phyloP scores from a whole-genome alignment of 352 stramenopile species.

The Globisporangium paroecandrum region DNA sequence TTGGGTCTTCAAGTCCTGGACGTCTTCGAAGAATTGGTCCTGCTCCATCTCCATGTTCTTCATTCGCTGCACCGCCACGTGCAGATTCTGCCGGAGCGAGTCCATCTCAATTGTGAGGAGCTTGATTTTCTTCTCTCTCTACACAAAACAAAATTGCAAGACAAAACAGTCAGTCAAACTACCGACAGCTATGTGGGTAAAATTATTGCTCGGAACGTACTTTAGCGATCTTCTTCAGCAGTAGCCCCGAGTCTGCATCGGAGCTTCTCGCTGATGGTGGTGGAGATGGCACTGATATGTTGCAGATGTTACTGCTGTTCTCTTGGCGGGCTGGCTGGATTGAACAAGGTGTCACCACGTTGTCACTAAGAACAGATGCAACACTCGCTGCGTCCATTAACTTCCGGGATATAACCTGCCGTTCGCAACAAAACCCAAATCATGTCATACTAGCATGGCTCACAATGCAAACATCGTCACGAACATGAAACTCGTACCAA shows the following conservation, averaged over 20 bases:
- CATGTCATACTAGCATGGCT: neutral
- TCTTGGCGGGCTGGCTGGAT: neutral
- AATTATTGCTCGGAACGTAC: constrained; percentile 1
- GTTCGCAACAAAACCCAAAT: neutral
- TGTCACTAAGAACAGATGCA: constrained; percentile 5
- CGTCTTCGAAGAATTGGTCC: constrained; percentile 76
- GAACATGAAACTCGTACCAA: constrained; percentile 15
- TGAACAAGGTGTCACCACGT: neutral
- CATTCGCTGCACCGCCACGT: constrained; percentile 50
- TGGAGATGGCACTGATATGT: neutral
- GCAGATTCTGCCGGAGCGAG: constrained; percentile 38
- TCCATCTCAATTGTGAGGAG: constrained; percentile 32
- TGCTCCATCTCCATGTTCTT: constrained; percentile 83
- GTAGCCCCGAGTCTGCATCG: constrained; percentile 1
- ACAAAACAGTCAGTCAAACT: neutral
- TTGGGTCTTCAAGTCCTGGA: constrained; percentile 69
- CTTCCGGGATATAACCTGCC: neutral
- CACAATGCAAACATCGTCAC: neutral
- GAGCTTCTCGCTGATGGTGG: neutral
- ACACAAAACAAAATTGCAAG: neutral
- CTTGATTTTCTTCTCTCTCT: constrained; percentile 62
- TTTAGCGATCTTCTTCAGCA: constrained; percentile 27
- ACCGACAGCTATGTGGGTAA: neutral
- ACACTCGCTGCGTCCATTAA: constrained; percentile 8
- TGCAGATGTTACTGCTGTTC: neutral